Evolutionary conservation across 2,329 filamentous ascomycete species (phyloP).

Genomic region (Macrophomina pseudophaseolina): DNA sequence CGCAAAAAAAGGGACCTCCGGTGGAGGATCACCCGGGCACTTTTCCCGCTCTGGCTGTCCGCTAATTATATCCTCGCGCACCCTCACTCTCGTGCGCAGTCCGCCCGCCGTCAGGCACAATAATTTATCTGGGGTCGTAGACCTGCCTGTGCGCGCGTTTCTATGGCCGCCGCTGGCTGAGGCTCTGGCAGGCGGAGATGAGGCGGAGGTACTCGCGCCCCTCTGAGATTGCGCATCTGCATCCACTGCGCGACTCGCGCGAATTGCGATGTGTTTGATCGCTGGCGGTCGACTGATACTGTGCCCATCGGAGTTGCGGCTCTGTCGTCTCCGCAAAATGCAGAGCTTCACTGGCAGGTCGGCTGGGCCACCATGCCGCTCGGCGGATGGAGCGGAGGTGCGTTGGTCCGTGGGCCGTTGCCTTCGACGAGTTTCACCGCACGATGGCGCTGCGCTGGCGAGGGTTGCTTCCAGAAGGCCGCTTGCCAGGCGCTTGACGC

Average conservation of each 20-base stretch:
- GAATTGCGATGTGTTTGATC: constrained; percentile 23
- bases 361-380: constrained; percentile 1
- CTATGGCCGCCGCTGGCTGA: constrained; percentile 5
- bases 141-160: constrained; percentile 15
- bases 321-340: constrained; percentile 18
- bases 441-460: constrained; percentile 3
- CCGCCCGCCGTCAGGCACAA: constrained; percentile 19
- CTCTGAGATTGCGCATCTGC: constrained; percentile 21
- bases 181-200: constrained; percentile 18
- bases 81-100: neutral
- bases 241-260: constrained; percentile 16
- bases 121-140: constrained; percentile 20
- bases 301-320: constrained; percentile 9
- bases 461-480: constrained; percentile 17
- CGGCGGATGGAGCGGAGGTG: constrained; percentile 7
- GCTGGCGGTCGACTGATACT: constrained; percentile 22
- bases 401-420: neutral
- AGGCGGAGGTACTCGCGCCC: constrained; percentile 14
- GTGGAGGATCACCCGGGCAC: constrained; percentile 19
- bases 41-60: constrained; percentile 10
- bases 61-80: constrained; percentile 17
- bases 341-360: neutral
- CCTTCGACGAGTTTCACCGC: constrained; percentile 14
- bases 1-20: constrained; percentile 10
- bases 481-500: constrained; percentile 2